Evolutionary conservation across 2,329 filamentous ascomycete genomes (phyloP).

Genomic region (Apiospora rasikravindrae): DNA sequence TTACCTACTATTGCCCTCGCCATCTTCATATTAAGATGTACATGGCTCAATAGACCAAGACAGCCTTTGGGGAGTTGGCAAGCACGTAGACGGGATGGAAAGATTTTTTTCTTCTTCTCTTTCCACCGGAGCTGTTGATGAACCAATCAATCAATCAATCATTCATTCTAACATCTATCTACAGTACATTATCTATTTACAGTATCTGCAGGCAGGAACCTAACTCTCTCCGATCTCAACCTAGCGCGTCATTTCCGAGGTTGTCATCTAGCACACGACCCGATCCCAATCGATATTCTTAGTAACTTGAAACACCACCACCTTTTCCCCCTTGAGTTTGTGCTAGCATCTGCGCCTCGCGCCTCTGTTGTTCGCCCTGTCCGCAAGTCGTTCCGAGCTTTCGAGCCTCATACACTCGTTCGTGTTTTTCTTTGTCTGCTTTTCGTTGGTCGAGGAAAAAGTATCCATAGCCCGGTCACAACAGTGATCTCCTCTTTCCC

Average conservation of each 20-base stretch:
- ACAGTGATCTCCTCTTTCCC: background rate
- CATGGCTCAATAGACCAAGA: no score
- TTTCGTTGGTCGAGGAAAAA: background rate
- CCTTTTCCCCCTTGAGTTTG: conserved; percentile 10
- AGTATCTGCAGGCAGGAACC: background rate
- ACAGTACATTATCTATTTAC: background rate
- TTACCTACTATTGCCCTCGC: background rate
- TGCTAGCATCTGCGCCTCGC: conserved; percentile 15
- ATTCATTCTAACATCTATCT: background rate
- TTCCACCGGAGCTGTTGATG: background rate
- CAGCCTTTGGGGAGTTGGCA: background rate
- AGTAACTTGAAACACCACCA: conserved; percentile 18
- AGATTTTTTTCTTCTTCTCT: background rate
- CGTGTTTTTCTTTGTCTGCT: conserved; percentile 16
- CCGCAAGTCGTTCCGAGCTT: conserved; percentile 16
- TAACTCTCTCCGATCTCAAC: conserved; percentile 5
- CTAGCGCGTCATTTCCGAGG: conserved; percentile 13
- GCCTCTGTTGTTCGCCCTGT: conserved; percentile 15
- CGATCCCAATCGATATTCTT: conserved; percentile 14
- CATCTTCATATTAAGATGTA: no score
- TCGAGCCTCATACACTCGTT: conserved; percentile 17
- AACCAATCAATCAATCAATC: background rate
- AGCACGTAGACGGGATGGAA: background rate
- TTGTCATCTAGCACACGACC: conserved; percentile 1
- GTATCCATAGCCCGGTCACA: background rate